Base-by-base conservation (phyloP, 805 yeast genomes). In the Candida anglica region DNA sequence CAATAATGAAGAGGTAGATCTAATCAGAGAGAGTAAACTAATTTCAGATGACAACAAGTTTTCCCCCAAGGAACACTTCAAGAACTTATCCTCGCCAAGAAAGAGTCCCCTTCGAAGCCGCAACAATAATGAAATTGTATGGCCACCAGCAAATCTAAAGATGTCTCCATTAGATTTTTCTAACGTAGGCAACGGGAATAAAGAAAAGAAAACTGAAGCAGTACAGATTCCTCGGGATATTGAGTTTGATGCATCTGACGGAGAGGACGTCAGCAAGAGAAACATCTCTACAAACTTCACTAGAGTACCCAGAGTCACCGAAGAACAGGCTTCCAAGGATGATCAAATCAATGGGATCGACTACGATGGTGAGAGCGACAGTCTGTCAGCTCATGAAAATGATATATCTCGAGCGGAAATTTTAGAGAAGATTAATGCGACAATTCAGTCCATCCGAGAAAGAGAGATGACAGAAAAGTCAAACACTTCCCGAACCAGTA, bases 221-320 rank as follows among this genome's bases (percentile, higher is more conserved):
- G 8, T n/a, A 7, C 27, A 26, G 6, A 16, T 7, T 26, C 14
- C 19, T 7, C 32, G 37, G 5, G 53, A 48, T 19, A 46, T 48
- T 19, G 58, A 56, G 28, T 56, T 56, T 36, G 61, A 52, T 36
- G 44, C 54, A 4, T 51, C 58, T 3, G 58, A 53, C 28, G 40
- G 43, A 16, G 48, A 44, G 2, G 37, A 37, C 5, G 38, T 40
- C 16, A 42, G 21, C 30, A 6, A 19, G 28, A 19, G 42, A 19
- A 8, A 22, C 23, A 6, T 24, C 41, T 36, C 15, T 38, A 52
- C 11, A 23, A 19, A 16, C 19, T 9, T n/a, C n/a, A n/a, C n/a
- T n/a, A n/a, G n/a, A n/a, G n/a, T n/a, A n/a, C n/a, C n/a, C n/a
- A n/a, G n/a, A n/a, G n/a, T n/a, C n/a, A n/a, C n/a, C n/a, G n/a